Base-by-base conservation (phyloP, 2,329 filamentous ascomycete species). In the Diaporthe capsici region DNA sequence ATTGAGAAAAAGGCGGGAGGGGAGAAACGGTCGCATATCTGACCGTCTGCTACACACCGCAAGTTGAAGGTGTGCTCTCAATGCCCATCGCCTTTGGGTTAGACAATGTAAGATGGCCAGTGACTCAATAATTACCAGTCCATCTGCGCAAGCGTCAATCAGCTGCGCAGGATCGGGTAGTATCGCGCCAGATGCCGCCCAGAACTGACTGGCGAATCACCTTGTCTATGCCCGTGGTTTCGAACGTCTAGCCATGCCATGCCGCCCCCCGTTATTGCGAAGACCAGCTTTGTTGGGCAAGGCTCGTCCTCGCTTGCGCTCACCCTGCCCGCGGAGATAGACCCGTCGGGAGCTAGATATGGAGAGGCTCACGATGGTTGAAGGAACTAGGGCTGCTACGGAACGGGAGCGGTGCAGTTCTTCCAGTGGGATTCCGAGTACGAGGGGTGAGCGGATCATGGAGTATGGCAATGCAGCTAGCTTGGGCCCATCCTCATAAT, bases 151-250 rank as follows among this genome's bases (percentile, higher is more conserved):
- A 53, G 65, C 65, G 47, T 53, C 65, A 53, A 55, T 37, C 65
- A 68, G 65, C 31, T 53, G 47, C 34, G 65, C 47, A 53, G 49
- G 65, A 68, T 68, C 47, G 34, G 65, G 47, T 68, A 25, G 31
- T 28, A 68, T 68, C 63, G 63, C 47, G 63, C 31, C 31, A 68
- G 63, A 68, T 68, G 44, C 63, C 20, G 63, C 31, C 20, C 47
- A 53, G 47, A 13, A 22, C 49, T 39, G 47, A n/a, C 31, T 53
- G 47, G 65, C 65, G 47, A 53, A 53, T 53, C 65, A 68, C 10
- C 47, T 25, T 39, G 47, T 53, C 22, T 53, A 53, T 53, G 13
- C 47, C 22, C 65, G n/a, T 28, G 47, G n/a, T 9, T 22, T 68
- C 65, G n/a, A 15, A 31, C 22, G 22, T 53, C n/a, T 39, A 8